Conservation (phyloP, 116 monocot genomes). For the Thalassia testudinum region DNA sequence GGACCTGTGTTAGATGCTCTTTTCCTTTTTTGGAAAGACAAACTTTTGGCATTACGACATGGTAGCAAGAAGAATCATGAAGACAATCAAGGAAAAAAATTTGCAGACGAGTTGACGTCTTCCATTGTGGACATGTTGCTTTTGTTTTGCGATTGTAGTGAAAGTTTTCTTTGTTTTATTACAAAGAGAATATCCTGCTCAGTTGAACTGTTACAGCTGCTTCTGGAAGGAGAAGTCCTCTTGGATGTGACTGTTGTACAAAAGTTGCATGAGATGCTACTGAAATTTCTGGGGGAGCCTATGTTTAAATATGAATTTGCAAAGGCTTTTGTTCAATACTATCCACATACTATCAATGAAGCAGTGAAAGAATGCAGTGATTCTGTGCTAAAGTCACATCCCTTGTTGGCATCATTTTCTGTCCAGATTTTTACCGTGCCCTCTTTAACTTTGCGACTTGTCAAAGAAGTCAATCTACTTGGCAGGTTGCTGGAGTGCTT, state of each 20-base stretch:
- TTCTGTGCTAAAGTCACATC: constrained; percentile 22
- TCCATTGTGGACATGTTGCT: constrained; percentile 51
- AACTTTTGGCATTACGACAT: constrained; percentile 14
- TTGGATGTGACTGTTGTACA: constrained; percentile 40
- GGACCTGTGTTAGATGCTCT: constrained; percentile 77
- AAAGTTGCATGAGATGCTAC: constrained; percentile 71
- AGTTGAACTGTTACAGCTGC: constrained; percentile 35
- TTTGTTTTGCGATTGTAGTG: constrained; percentile 58
- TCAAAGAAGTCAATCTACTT: constrained; percentile 53
- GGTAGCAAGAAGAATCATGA: background rate
- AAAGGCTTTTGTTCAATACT: constrained; percentile 48
- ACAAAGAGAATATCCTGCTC: constrained; percentile 27
- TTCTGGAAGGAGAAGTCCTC: constrained; percentile 48
- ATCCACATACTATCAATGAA: constrained; percentile 33
- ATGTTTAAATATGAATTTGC: constrained; percentile 84
- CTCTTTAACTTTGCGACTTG: constrained; percentile 48
- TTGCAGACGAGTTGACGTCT: constrained; percentile 35
- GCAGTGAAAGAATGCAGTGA: constrained; percentile 22
- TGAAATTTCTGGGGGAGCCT: constrained; percentile 80
- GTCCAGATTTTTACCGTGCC: constrained; percentile 98
- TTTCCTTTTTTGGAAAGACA: constrained; percentile 54
- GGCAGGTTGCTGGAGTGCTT: constrained; percentile 54
- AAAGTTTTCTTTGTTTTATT: constrained; percentile 62
- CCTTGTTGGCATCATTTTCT: constrained; percentile 52
- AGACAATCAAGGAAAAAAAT: constrained; percentile 1